A percentile compares a stretch with the other conserved stretches of the same genome.
phyloP scores from a whole-genome alignment of 768 basidiomycete genomes.

The Boletus pseudo-olivaceus region DNA sequence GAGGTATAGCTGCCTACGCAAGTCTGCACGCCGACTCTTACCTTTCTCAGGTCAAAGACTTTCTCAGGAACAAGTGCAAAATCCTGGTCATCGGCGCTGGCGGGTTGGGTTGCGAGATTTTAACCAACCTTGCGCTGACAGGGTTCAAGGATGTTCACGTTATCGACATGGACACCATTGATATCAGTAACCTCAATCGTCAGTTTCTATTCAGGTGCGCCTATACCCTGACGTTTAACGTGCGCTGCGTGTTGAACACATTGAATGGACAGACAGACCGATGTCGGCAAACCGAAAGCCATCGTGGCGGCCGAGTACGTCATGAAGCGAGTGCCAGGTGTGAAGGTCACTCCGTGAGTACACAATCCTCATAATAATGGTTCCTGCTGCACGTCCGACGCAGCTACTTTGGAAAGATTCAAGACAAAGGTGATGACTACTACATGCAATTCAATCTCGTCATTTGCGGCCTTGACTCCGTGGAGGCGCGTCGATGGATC shows the following conservation, averaged over 20 bases:
- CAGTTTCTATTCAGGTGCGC: constrained; percentile 94
- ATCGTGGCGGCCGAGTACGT: constrained; percentile 93
- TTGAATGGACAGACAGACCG: constrained; percentile 56
- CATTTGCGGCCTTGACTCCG: constrained; percentile 95
- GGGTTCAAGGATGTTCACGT: constrained; percentile 99
- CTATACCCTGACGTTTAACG: neutral
- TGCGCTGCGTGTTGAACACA: neutral
- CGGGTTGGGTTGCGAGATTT: constrained; percentile 95
- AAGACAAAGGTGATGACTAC: constrained; percentile 93
- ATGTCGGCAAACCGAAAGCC: constrained; percentile 94
- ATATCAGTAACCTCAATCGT: constrained; percentile 97
- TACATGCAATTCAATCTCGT: constrained; percentile 97
- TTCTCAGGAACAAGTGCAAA: constrained; percentile 80
- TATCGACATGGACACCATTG: constrained; percentile 99
- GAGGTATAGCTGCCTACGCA: constrained; percentile 46
- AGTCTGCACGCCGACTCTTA: neutral
- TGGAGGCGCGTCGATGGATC: constrained; percentile 98
- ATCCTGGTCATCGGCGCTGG: constrained; percentile 98
- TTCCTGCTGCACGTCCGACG: constrained; percentile 9
- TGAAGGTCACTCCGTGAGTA: constrained; percentile 93
- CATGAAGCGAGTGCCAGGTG: constrained; percentile 93
- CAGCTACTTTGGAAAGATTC: constrained; percentile 96
- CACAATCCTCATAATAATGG: neutral
- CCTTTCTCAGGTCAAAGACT: constrained; percentile 70
- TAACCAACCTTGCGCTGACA: constrained; percentile 91